Base-by-base conservation (phyloP, 495 filamentous ascomycete species). In the Penicillium ucsense region DNA sequence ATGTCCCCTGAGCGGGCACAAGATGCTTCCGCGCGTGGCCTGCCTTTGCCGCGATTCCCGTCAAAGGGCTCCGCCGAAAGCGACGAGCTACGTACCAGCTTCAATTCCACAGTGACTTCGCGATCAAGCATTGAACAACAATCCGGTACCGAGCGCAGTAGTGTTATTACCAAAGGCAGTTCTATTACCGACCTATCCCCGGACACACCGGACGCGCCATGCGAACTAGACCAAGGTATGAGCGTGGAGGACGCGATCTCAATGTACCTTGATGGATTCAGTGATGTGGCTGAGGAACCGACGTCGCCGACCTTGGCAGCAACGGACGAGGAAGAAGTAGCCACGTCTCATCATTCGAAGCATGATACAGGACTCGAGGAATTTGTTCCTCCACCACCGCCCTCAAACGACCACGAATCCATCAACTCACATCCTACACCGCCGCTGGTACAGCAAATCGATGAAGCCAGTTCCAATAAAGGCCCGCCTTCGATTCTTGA, bases 231-330 rank as follows among this genome's bases (percentile, higher is more conserved):
- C 47, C 84, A 80, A 48, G 82, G 79, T 4, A 84, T 89, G 74
- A 94, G 83, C 50, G 78, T 95, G 3, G 90, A 97, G 53, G 90
- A 95, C 70, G 84, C 88, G 6, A 92, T 95, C 66, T 87, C 83
- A 10, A 89, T 95, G 85, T 95, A 95, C 60, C 84, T 86, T 46
- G 80, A 84, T 52, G 88, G 89, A 0, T 91, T 92, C 66, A 73
- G 73, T 46, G 83, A 86, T 39, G 64, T 74, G 35, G 66, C 71
- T 2, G 71, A 74, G 53, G 68, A 72, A 39, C 63, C 67, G 4
- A 51, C 43, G 3, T 70, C 66, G 4, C 67, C 69, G 3, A 65
- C 63, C 9, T 49, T 62, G 8, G 40, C 50, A 30, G 50, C 52
- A 7, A 65, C 62, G 28, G 56, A 50, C 49, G 70, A 67, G 48